Base-by-base conservation (phyloP, 371 early-diverging fungal species). In the Zopfochytrium polystomum region DNA sequence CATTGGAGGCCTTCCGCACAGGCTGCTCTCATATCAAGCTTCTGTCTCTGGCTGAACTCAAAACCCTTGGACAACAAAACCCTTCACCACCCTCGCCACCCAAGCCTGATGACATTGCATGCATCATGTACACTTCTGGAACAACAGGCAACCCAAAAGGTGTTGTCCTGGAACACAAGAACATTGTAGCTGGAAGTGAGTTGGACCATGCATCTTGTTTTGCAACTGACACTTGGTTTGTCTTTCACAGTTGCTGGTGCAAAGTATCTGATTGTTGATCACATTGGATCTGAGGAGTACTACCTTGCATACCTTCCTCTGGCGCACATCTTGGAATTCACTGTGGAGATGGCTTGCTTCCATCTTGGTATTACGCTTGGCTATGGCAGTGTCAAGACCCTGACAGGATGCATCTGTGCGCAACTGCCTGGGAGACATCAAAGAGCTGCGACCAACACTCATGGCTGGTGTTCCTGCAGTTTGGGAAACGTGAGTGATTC, bases 221-320 rank as follows among this genome's bases (percentile, higher is more conserved):
- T 38, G 38, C 38, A 38, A 38, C 38, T n/a, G n/a, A n/a, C n/a
- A n/a, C n/a, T n/a, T n/a, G n/a, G n/a, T n/a, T n/a, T n/a, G n/a
- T n/a, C n/a, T n/a, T n/a, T n/a, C n/a, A n/a, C n/a, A n/a, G n/a
- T n/a, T n/a, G n/a, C n/a, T n/a, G n/a, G n/a, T n/a, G n/a, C n/a
- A n/a, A n/a, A n/a, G n/a, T n/a, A n/a, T n/a, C n/a, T n/a, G n/a
- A n/a, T n/a, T n/a, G n/a, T n/a, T n/a, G n/a, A n/a, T n/a, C n/a
- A n/a, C n/a, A n/a, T 55, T 23, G 52, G 11, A 13, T n/a, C 26
- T 2, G 47, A 55, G 9, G 90, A 89, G 63, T 66, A 73, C 20
- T 77, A 94, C 70, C 79, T 98, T 52, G 90, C 94, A 2, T 98
- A 93, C 71, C 79, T 98, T 50, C 99, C 99, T 3, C 78, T 95